Evolutionary conservation across 768 basidiomycete genomes (phyloP), one percentile per base, ranked within the genome.

Genomic region (Agaricus sinodeliciosus): DNA sequence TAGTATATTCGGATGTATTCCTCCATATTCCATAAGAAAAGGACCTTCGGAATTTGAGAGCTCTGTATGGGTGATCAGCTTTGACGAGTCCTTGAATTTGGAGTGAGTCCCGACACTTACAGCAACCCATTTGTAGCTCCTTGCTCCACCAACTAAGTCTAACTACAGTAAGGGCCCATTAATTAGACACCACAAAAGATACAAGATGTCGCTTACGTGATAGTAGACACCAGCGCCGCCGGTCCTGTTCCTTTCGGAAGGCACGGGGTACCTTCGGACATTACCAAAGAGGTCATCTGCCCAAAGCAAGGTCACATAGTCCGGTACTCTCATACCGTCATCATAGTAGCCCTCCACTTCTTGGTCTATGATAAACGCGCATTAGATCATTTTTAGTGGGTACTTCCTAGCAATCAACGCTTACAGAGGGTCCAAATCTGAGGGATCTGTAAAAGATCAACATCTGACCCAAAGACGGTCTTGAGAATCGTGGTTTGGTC

Each of bases 261-360:
- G 60, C 5, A 76, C 59, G 0, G 82, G 81, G 55, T 77, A 79
- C 16, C 85, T 77, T 31, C 82, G 79, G 43, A 87, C 71, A 59
- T 86, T 86, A 2, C 85, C 85, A 74, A 77, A 81, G 78, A 86
- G 86, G 59, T 87, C 86, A 57, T 88, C 86, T 0, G 84, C 69
- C 84, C 83, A 85, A 22, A 85, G 69, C 2, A 85, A 65, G 0
- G 76, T 80, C 15, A 85, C 68, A 60, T 84, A 81, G 43, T 84
- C 82, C 0, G 78, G 77, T 1, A 80, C 82, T 1, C 68, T 67
- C 73, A 85, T 72, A 11, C 82, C 82, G 49, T 78, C 72, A 56
- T 83, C 79, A 57, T 81, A 85, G 61, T 82, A 84, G 0, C 78
- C 80, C 59, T 81, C 75, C 5, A 86, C 85, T 58, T 86, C 84